Evolutionary conservation across 2,329 filamentous ascomycete genomes (phyloP), one percentile per base, ranked within the genome.

Genomic region (Fusarium humuli): DNA sequence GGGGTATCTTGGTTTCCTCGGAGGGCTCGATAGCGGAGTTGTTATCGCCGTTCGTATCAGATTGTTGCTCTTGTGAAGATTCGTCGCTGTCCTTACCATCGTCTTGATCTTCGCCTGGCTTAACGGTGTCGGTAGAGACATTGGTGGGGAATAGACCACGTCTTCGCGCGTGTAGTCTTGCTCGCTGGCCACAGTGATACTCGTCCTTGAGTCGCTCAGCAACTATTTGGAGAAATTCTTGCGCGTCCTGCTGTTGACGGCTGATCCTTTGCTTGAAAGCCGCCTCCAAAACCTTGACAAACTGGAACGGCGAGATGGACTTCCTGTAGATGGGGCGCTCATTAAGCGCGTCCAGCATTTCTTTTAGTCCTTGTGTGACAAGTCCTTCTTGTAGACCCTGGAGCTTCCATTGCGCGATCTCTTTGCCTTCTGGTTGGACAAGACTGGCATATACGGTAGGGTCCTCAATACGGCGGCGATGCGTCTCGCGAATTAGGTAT

Each of bases 161-260:
- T 71, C 78, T 72, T 71, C 77, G 79, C 49, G 89, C 89, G 61
- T 87, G 84, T 47, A 82, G 83, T 68, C 94, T 86, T 14, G 93
- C 94, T 76, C 91, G 88, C 74, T 88, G 87, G 2, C 94, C 94
- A 6, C 94, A 94, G 77, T 97, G 91, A 76, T 98, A 97, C 80
- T 99, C 96, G 77, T 99, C 96, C 75, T 93, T 94, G 59, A 99
- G 84, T 55, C 95, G 88, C 82, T 99, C 95, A 5, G 94, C 92
- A 14, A 99, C 91, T 52, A 98, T 91, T 81, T 99, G 96, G 59
- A 99, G 82, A 70, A 99, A 98, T 79, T 99, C 96, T 77, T 99
- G 96, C 13, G 96, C 96, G 82, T 99, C 96, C 80, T 99, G 96
- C 81, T 99, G 96, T 77, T 96, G 94, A 57, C 95, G 87, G 77